These are phyloP conservation scores for Neopestalotiopsis clavispora DNA, from an alignment of 2,329 filamentous ascomycete species.

Conservation along the genomic window DNA sequence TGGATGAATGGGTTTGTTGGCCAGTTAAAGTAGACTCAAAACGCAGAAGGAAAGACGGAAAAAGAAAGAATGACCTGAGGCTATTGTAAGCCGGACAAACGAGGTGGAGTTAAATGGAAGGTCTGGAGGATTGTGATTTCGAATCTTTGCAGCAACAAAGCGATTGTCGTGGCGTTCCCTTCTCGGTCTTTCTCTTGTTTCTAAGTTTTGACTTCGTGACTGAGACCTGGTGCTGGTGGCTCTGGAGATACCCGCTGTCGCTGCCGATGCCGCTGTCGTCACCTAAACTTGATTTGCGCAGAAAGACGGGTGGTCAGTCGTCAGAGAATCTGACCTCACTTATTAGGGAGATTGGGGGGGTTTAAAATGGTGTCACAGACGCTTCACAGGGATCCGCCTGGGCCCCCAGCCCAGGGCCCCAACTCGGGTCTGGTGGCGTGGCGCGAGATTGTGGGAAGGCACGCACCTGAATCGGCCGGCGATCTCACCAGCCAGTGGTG, in stretches of 20 bases:
- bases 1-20: background rate
- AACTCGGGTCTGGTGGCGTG: background rate
- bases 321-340: background rate
- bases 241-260: background rate
- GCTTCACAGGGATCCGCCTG: background rate
- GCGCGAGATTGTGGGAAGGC: conserved; percentile 1
- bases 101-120: background rate
- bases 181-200: background rate
- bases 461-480: background rate
- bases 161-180: background rate
- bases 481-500: background rate
- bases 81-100: conserved; percentile 1
- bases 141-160: background rate
- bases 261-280: background rate
- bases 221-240: background rate
- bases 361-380: conserved; percentile 9
- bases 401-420: background rate
- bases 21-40: background rate
- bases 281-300: background rate
- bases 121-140: background rate
- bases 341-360: conserved; percentile 2
- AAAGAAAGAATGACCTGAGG: background rate
- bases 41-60: background rate
- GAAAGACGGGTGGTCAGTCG: background rate
- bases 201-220: background rate